A percentile compares a stretch with the other conserved stretches of the same genome.
These are phyloP conservation scores for Aquilaria yunnanensis DNA, from an alignment of 345 rosid genomes.

Conservation along the genomic window DNA sequence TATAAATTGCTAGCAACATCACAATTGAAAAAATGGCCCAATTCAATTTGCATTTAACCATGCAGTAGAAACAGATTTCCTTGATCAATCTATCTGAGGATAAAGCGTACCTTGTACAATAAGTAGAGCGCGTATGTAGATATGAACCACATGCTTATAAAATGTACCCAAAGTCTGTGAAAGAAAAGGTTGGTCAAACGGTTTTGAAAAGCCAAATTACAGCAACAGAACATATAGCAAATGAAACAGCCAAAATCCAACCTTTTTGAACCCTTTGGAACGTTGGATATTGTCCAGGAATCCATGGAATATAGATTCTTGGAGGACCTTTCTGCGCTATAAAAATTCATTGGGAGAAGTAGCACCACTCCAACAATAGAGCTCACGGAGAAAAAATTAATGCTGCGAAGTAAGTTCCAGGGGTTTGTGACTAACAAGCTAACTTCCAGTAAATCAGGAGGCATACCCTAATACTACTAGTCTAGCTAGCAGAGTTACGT, in stretches of 20 bases:
- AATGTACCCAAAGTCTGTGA: conserved; percentile 91
- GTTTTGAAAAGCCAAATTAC: neutral
- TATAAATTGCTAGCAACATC: conserved; percentile 8
- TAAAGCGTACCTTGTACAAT: conserved; percentile 51
- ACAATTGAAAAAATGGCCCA: conserved; percentile 7
- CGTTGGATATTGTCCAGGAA: conserved; percentile 65
- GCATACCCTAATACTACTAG: neutral
- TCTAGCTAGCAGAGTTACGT: too few relatives aligned
- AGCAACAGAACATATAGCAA: neutral
- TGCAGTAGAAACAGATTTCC: neutral
- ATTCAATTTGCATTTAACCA: conserved; percentile 7
- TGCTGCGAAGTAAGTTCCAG: conserved; percentile 30
- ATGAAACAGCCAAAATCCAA: conserved; percentile 11
- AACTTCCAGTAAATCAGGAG: neutral
- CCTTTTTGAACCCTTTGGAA: conserved; percentile 70
- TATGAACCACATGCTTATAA: conserved; percentile 72
- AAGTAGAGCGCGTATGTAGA: conserved; percentile 66
- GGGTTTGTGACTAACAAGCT: too few relatives aligned
- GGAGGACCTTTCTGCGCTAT: conserved; percentile 39
- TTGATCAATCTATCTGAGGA: neutral
- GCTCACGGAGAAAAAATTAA: conserved; percentile 63
- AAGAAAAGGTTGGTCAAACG: neutral
- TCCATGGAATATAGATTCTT: conserved; percentile 41
- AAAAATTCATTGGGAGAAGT: conserved; percentile 73
- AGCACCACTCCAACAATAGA: conserved; percentile 57